Percentiles rank a stretch among this genome's conserved stretches.
Evolutionary conservation across 2,329 filamentous ascomycete genomes (phyloP).

Genomic region (Paraphoma sp.): DNA sequence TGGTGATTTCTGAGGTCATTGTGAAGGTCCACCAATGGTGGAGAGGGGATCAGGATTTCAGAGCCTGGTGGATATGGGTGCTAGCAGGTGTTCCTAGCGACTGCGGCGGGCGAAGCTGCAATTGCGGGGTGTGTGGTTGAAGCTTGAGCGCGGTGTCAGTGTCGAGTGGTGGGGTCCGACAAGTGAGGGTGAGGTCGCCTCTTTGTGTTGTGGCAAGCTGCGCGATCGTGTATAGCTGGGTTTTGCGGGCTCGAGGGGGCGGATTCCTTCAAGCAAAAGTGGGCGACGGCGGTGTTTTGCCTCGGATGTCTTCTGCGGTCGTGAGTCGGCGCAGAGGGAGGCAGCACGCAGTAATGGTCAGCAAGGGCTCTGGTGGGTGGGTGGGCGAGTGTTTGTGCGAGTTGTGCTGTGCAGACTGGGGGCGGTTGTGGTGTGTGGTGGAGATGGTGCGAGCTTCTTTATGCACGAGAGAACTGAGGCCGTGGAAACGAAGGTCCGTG

Average conservation of each 20-base stretch:
- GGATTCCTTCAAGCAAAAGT: slow-evolving; percentile 8
- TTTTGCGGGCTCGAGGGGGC: slow-evolving; percentile 18
- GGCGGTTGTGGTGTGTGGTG: slow-evolving; percentile 31
- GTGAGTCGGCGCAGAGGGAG: slow-evolving; percentile 15
- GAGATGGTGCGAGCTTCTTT: slow-evolving; percentile 36
- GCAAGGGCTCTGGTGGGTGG: slow-evolving; percentile 12
- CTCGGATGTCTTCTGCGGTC: slow-evolving; percentile 17
- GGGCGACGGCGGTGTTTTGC: slow-evolving; percentile 16
- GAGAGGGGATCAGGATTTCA: slow-evolving; percentile 20
- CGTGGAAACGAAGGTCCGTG: slow-evolving; percentile 28
- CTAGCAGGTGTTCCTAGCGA: slow-evolving; percentile 23
- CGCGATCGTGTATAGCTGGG: slow-evolving; percentile 4
- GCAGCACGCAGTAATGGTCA: slow-evolving; percentile 8
- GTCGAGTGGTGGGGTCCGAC: slow-evolving; percentile 22
- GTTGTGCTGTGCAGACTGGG: slow-evolving; percentile 30
- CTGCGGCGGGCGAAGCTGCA: slow-evolving; percentile 21
- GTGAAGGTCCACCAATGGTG: slow-evolving; percentile 37
- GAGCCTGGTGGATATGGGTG: slow-evolving; percentile 14
- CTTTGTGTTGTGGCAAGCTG: slow-evolving; percentile 18
- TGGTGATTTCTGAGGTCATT: slow-evolving; percentile 60
- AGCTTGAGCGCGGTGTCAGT: slow-evolving; percentile 18
- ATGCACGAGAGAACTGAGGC: slow-evolving; percentile 34
- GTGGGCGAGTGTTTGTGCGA: slow-evolving; percentile 21
- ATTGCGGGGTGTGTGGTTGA: slow-evolving; percentile 19
- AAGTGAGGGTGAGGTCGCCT: slow-evolving; percentile 17